Evolutionary conservation across 305 asterid genomes (phyloP).

Genomic region (Ajuga reptans): DNA sequence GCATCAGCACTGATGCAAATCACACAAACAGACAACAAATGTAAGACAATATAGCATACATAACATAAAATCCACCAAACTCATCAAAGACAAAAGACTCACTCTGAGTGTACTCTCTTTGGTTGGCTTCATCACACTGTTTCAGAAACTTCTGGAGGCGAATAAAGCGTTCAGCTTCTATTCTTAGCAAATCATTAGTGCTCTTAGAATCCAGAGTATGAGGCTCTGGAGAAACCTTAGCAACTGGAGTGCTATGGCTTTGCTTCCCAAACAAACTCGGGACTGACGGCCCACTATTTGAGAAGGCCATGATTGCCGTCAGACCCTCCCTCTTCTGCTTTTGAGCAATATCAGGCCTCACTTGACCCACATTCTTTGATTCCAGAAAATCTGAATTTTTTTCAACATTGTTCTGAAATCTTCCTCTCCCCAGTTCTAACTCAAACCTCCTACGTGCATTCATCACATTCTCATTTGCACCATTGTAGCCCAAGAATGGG

Average conservation of each 20-base stretch:
- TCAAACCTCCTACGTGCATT: slow-evolving; percentile 78
- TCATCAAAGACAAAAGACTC: slow-evolving; percentile 34
- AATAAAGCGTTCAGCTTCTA: slow-evolving; percentile 56
- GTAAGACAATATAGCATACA: slow-evolving; percentile 9
- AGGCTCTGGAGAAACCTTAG: slow-evolving; percentile 41
- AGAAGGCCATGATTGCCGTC: slow-evolving; percentile 32
- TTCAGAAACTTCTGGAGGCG: slow-evolving; percentile 66
- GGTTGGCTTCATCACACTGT: slow-evolving; percentile 56
- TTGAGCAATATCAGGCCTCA: slow-evolving; percentile 38
- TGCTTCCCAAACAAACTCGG: slow-evolving; percentile 48
- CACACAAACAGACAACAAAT: slow-evolving; percentile 18
- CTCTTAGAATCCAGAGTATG: slow-evolving; percentile 33
- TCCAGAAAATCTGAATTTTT: slow-evolving; percentile 40
- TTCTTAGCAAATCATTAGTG: slow-evolving; percentile 42
- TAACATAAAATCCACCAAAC: slow-evolving; percentile 10
- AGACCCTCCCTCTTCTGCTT: slow-evolving; percentile 35
- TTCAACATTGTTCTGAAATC: slow-evolving; percentile 48
- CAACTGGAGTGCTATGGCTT: slow-evolving; percentile 31
- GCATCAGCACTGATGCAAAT: slow-evolving; percentile 51
- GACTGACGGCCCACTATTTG: slow-evolving; percentile 41
- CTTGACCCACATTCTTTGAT: slow-evolving; percentile 31
- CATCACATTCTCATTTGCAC: slow-evolving; percentile 58
- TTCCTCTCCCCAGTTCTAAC: slow-evolving; percentile 76
- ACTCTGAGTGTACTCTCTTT: slow-evolving; percentile 51
- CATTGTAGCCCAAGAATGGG: slow-evolving; percentile 35